Evolutionary conservation across 345 rosid species (phyloP), one percentile per base, ranked within the genome.

Genomic region (Turritis glabra): DNA sequence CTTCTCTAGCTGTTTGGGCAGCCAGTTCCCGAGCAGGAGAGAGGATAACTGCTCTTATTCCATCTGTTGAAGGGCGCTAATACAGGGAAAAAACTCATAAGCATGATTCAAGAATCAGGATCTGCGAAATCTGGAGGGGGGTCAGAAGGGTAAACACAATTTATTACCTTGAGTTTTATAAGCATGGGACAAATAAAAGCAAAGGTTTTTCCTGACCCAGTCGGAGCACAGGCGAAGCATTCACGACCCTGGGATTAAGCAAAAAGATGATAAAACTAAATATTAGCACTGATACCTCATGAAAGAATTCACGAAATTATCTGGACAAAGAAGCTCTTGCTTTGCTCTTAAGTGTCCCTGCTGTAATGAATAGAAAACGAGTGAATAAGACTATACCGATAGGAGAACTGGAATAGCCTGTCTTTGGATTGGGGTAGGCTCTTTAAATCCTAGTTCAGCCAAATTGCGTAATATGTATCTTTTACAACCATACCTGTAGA

Each of bases 351-450:
- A 70, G 58, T 32, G 73, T 48, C 26, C 35, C 30, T n/a, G 53
- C 22, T 21, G 46, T 50, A 22, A 27, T 43, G 54, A 27, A 56
- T 50, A 53, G 21, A 8, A 74, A 55, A 19, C 1, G 14, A 33
- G 27, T 17, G 37, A 48, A 57, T 64, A 71, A 79, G 82, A 60
- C 33, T 93, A 56, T 90, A 95, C 99, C 64, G 92, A 86, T 81
- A 90, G 71, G 68, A 95, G 91, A 75, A 88, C 64, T 59, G 97
- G 90, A 79, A 95, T 92, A 74, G 99, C 92, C 93, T 95, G 97
- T 83, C 95, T 89, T 79, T 95, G 99, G 75, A 95, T 90, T 47
- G 99, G 93, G 50, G 99, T 92, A 75, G 99, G 97, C 86, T 92
- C 99, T 80, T 82, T 86, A 75, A 84, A 95, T 70, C 97, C 97